Conservation (phyloP, 129 eudicot genomes). For the Escallonia herrerae region DNA sequence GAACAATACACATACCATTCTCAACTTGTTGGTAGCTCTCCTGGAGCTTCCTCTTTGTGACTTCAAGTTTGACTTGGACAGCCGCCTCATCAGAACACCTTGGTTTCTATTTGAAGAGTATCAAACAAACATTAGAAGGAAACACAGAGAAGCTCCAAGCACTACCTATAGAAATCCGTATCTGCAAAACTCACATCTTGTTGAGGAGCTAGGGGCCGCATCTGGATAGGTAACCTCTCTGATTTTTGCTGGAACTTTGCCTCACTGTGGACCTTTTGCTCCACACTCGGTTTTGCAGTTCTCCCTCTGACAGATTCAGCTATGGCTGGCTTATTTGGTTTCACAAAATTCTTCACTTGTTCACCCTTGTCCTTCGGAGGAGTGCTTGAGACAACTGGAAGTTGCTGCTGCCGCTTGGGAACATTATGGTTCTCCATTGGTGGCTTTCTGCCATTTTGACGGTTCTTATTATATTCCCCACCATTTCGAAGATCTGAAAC, state of each 20-base stretch:
- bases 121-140: constrained; percentile 6
- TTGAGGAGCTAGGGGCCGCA: constrained; percentile 37
- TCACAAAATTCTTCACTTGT: constrained; percentile 20
- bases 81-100: constrained; percentile 30
- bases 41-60: constrained; percentile 82
- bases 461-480: constrained; percentile 63
- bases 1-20: constrained; percentile 46
- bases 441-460: constrained; percentile 36
- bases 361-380: constrained; percentile 33
- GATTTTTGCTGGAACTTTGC: constrained; percentile 31
- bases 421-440: constrained; percentile 18
- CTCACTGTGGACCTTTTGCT: constrained; percentile 21
- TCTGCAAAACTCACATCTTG: constrained; percentile 30
- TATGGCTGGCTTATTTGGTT: constrained; percentile 42
- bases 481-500: constrained; percentile 64
- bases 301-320: constrained; percentile 36
- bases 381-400: constrained; percentile 10
- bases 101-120: constrained; percentile 30
- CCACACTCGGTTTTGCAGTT: constrained; percentile 37
- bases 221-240: constrained; percentile 25
- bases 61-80: constrained; percentile 52
- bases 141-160: background rate
- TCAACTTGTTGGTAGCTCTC: constrained; percentile 92
- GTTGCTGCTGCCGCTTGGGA: constrained; percentile 30
- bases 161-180: background rate